Evolutionary conservation across 371 early-diverging fungal species (phyloP), one percentile per base, ranked within the genome.

Genomic region (Mucor irregularis): DNA sequence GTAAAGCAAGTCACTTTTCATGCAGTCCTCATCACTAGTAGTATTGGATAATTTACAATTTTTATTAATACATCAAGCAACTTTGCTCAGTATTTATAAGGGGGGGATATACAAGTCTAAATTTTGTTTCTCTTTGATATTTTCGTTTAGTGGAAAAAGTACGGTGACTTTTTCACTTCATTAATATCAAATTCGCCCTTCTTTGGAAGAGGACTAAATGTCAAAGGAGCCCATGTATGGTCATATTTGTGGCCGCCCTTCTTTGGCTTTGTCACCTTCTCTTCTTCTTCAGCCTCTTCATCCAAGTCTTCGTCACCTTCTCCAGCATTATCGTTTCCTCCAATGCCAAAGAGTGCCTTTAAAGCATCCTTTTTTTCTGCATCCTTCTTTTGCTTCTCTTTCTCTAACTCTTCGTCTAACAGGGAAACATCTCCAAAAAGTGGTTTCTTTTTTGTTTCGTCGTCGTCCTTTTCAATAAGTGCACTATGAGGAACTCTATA

Each of bases 131-230:
- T 34, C 14, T 34, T 4, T 3, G n/a, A n/a, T 44, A 28, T 26
- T 44, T 26, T 38, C 14, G 39, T 55, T 57, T 78, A 92, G 48
- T 89, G 87, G 85, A 98, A 98, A 58, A 98, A 98, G 77, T 97
- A 98, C 22, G 76, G 80, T 46, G 92, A 90, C 35, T 90, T 79
- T 51, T 76, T 80, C 4, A 97, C 96, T 58, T 82, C 65, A 33
- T 78, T 66, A 47, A 97, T 81, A 64, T 95, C 88, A 74, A 97
- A 93, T 22, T 88, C 83, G 49, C 98, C 98, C 39, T 85, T 80
- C 10, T 66, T 62, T 7, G 98, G 98, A 49, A 96, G 62, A 14
- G 86, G 85, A 4, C 85, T 78, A 56, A 96, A 86, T 29, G 74
- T 80, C 42, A 96, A 66, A 25, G 83, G 80, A 5, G 82, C 83